Base-by-base conservation (phyloP, 495 filamentous ascomycete genomes). In the Penicillium paradoxum region DNA sequence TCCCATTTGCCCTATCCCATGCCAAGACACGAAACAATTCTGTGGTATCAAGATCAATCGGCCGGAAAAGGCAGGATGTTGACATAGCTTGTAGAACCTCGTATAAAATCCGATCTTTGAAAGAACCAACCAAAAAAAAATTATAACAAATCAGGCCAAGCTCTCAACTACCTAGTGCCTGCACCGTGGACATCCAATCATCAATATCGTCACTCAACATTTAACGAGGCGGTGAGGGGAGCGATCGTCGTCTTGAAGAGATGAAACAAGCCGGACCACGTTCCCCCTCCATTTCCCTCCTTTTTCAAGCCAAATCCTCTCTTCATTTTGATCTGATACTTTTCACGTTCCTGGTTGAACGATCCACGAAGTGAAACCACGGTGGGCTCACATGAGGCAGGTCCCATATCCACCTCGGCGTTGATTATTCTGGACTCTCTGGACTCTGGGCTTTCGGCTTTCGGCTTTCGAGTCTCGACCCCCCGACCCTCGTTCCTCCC, bases 171-270 rank as follows among this genome's bases (percentile, higher is more conserved):
- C 15, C 18, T 32, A 42, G 18, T 54, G 17, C 42, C 49, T 37
- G 32, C 33, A 37, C 10, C 18, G 37, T 19, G 9, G 9, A 14
- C 18, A 34, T 46, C 36, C 42, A 53, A 41, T 45, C 53, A 38
- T n/a, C 36, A 14, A 50, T 34, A 47, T 51, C 46, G 30, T 13
- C 21, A 55, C 43, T 57, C 48, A 50, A 50, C 47, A 42, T 10
- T 46, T 39, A 33, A 49, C 30, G 46, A 66, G 63, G 63, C 63
- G 63, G 63, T 66, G 50, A 53, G 63, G 60, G 60, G 60, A 60
- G 58, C 61, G 59, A 61, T 60, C 53, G 38, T 46, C 41, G 42
- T 47, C 41, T 17, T 49, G 38, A 54, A 38, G 49, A 40, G 49
- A 53, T 59, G 63, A 64, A 66, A 63, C 63, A 53, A 58, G 37